Conservation (phyloP, 257 asterid species). For the Plectranthus barbatus region DNA sequence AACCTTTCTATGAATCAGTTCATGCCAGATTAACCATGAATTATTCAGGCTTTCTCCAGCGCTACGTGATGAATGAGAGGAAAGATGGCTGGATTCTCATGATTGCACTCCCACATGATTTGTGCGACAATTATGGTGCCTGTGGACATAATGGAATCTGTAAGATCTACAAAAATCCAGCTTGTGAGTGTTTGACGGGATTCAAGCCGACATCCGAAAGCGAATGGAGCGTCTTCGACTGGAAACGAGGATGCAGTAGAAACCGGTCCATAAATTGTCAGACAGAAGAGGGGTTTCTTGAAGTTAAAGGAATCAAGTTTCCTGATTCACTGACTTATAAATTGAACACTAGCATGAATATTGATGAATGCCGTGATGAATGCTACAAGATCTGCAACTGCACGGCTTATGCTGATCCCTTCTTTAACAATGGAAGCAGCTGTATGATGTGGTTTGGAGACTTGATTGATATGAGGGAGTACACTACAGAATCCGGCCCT, state of each 20-base stretch:
- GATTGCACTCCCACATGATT: background rate
- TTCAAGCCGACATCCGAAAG: constrained; percentile 22
- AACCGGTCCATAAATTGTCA: background rate
- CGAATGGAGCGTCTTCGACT: constrained; percentile 15
- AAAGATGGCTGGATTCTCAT: background rate
- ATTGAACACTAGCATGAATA: background rate
- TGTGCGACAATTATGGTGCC: constrained; percentile 20
- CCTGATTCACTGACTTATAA: background rate
- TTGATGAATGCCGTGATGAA: background rate
- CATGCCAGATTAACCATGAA: background rate
- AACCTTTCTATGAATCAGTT: background rate
- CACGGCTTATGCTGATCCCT: constrained; percentile 3
- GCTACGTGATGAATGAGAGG: background rate
- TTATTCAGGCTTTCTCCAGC: background rate
- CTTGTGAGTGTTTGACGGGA: constrained; percentile 27
- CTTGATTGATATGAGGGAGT: constrained; percentile 1
- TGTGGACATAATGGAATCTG: constrained; percentile 35
- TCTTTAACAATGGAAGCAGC: background rate
- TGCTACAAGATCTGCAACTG: constrained; percentile 5
- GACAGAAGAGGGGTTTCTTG: background rate
- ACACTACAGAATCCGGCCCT: background rate
- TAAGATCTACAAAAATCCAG: background rate
- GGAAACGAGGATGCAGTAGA: constrained; percentile 23
- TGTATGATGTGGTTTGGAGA: constrained; percentile 12
- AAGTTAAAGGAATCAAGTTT: background rate